Base-by-base conservation (phyloP, 2,329 filamentous ascomycete species). In the Cordyceps militaris region DNA sequence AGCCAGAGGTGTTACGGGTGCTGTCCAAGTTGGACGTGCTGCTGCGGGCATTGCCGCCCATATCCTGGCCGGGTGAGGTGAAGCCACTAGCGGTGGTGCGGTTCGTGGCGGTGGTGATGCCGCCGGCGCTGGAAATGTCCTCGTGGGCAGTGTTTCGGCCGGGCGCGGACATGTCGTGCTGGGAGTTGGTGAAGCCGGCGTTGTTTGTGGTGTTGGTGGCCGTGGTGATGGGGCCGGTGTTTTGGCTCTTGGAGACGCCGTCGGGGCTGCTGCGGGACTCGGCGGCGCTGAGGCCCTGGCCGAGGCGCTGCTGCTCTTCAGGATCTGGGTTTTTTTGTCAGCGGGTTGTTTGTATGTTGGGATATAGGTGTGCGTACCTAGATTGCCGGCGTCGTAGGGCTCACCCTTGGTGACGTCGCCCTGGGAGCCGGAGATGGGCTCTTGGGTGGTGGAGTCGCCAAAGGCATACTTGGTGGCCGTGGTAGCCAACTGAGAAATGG, bases 321-420 rank as follows among this genome's bases (percentile, higher is more conserved):
- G 54, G 23, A 14, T 52, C 34, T 52, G 36, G 16, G 14, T 10
- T 14, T 32, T 14, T 1, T 28, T 48, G 44, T 46, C 28, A 46
- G 40, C 28, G 13, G n/a, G 9, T 34, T 9, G 19, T 6, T 16
- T 3, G 11, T 23, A 19, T 21, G 9, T 26, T 3, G 4, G 13
- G 3, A 5, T 16, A n/a, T 3, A 26, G 10, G 2, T 46, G 13
- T 42, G 55, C 67, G 43, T 80, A 75, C 83, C 79, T n/a, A 82
- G 73, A 69, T 94, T 94, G 50, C 90, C 90, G 59, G 84, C 83
- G 67, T 94, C 90, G 65, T 85, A 95, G 0, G 90, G 90, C 69
- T 93, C 86, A 13, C 81, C 83, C 44, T 77, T 78, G 24, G 79
- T 79, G 4, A 88, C 87, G 67, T 86, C 75, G 40, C 90, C 90